These are phyloP conservation scores for Chrysoporthe cubensis DNA, from an alignment of 2,329 filamentous ascomycete genomes.

Conservation along the genomic window DNA sequence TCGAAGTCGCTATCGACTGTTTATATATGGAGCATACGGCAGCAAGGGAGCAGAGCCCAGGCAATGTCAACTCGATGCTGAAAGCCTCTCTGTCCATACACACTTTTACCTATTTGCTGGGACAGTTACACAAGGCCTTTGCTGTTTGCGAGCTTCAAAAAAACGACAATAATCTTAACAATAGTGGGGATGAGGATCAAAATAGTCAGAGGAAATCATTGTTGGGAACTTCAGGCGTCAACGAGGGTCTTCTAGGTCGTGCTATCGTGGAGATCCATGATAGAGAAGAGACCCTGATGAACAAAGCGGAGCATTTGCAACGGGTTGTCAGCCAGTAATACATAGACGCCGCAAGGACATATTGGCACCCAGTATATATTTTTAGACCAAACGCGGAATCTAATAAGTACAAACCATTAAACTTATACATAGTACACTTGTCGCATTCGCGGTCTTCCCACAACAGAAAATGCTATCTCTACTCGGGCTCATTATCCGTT, in stretches of 20 bases:
- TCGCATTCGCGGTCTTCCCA: too few species aligned
- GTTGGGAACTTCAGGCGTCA: background rate
- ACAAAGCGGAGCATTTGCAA: background rate
- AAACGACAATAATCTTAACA: background rate
- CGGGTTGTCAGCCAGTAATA: background rate
- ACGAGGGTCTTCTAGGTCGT: background rate
- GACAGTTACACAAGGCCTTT: slow-evolving; percentile 6
- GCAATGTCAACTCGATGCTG: slow-evolving; percentile 4
- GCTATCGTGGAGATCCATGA: slow-evolving; percentile 1
- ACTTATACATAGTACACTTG: too few species aligned
- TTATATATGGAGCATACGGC: background rate
- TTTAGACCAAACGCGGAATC: too few species aligned
- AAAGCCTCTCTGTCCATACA: background rate
- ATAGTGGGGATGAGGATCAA: background rate
- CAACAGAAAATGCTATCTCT: too few species aligned
- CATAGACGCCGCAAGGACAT: too few species aligned
- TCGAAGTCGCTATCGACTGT: slow-evolving; percentile 2
- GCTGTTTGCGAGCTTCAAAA: background rate
- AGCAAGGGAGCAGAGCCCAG: background rate
- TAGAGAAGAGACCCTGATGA: background rate
- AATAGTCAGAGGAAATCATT: background rate
- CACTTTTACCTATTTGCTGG: background rate
- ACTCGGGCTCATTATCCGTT: too few species aligned
- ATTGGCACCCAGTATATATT: too few species aligned
- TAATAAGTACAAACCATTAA: too few species aligned